phyloP scores from a whole-genome alignment of 768 basidiomycete species.

The Roridomyces roridus region DNA sequence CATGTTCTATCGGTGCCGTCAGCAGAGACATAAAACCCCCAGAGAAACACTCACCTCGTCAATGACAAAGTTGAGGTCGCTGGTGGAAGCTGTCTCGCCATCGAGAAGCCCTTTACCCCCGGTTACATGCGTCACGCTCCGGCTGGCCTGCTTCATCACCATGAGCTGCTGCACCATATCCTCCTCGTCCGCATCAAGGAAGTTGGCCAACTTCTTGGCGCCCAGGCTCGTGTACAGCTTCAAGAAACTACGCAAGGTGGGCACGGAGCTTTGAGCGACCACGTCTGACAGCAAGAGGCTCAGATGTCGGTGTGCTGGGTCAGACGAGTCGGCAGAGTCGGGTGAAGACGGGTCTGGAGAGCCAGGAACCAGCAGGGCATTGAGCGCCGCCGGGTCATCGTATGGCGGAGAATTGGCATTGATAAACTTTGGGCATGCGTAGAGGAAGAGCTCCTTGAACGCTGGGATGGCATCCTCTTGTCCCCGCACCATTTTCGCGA shows the following conservation, averaged over 20 bases:
- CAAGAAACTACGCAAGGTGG: constrained; percentile 89
- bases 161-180: constrained; percentile 96
- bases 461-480: constrained; percentile 76
- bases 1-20: constrained; percentile 71
- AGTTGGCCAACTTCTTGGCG: constrained; percentile 88
- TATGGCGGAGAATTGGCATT: constrained; percentile 94
- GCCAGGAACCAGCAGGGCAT: constrained; percentile 49
- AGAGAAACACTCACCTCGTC: constrained; percentile 69
- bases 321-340: constrained; percentile 43
- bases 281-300: constrained; percentile 86
- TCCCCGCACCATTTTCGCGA: constrained; percentile 84
- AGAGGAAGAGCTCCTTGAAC: constrained; percentile 92
- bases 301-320: constrained; percentile 86
- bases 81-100: constrained; percentile 87
- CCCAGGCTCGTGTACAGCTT: constrained; percentile 96
- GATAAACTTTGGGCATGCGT: constrained; percentile 97
- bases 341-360: constrained; percentile 41
- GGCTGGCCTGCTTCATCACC: constrained; percentile 90
- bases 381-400: constrained; percentile 73
- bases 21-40: neutral
- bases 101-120: constrained; percentile 72
- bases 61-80: constrained; percentile 95
- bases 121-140: constrained; percentile 73
- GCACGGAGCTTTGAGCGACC: constrained; percentile 73
- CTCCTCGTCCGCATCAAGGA: constrained; percentile 92